phyloP scores from a whole-genome alignment of 345 rosid species.

The Salix brachista region DNA sequence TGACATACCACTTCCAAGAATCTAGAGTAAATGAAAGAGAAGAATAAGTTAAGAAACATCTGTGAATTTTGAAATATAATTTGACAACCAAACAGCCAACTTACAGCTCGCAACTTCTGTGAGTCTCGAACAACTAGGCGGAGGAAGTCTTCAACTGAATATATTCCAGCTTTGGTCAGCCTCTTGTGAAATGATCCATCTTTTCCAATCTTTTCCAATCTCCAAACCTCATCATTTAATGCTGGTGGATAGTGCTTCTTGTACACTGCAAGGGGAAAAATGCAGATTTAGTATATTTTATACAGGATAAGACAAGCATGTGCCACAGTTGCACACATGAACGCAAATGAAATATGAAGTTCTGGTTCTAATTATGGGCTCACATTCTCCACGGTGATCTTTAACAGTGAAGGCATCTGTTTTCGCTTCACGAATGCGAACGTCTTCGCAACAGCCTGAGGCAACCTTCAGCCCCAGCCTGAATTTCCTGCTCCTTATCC shows the following conservation, averaged over 20 bases:
- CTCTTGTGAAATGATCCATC: conserved; percentile 97
- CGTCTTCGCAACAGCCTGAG: conserved; percentile 29
- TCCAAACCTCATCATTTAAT: conserved; percentile 85
- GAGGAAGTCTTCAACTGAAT: conserved; percentile 77
- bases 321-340: neutral
- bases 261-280: conserved; percentile 48
- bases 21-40: conserved; percentile 39
- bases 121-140: conserved; percentile 78
- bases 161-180: conserved; percentile 78
- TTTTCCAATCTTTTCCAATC: conserved; percentile 95
- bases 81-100: conserved; percentile 24
- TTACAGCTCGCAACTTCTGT: conserved; percentile 75
- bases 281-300: neutral
- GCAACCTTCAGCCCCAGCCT: conserved; percentile 42
- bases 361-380: conserved; percentile 3
- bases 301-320: neutral
- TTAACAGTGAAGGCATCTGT: conserved; percentile 37
- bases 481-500: conserved; percentile 40
- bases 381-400: conserved; percentile 40
- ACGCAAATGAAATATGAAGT: neutral
- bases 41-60: conserved; percentile 10
- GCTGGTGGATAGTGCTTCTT: conserved; percentile 98
- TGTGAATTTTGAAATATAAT: neutral
- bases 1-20: conserved; percentile 99
- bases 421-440: conserved; percentile 37